Base-by-base conservation (phyloP, 345 rosid genomes). In the Populus deltoides region DNA sequence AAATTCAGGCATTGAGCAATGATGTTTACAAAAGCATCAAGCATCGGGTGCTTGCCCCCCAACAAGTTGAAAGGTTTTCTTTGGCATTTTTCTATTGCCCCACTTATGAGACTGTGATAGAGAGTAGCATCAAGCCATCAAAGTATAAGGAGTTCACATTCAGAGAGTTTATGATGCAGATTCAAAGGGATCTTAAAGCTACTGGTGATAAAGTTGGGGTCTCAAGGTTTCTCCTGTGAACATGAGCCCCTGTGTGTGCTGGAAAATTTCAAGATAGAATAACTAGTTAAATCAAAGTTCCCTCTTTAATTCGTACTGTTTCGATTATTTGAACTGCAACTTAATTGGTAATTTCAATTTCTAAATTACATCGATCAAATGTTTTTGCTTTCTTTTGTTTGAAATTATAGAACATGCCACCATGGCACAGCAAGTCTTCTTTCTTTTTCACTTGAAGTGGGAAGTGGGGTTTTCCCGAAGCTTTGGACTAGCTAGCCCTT, bases 181-280 rank as follows among this genome's bases (percentile, higher is more conserved):
- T 82, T 25, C 82, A 78, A 53, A 81, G 75, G 76, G 97, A 94
- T 82, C 82, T 90, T 45, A 72, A 83, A 78, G 88, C 85, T 70
- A 88, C 89, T 6, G 98, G 97, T 49, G 87, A 85, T 70, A 94
- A 94, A 84, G 87, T 90, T 29, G 97, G 98, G 29, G 88, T 92
- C 69, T 80, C 95, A 31, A 83, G 90, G 80, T 94, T 94, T 81
- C 92, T 85, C 53, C 18, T 81, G 24, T 53, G 59, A 53, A 7
- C 33, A 31, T 2, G 59, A 7, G 59, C 24, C 2, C n/a, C 1
- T 53, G 11, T 45, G 51, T 53, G n/a, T 18, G 24, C 59, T 6
- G 59, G 59, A 53, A 7, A 6, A 20, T 17, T 7, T 53, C 24
- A 53, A 17, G 18, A 47, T 13, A 15, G 18, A 47, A 33, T 33